phyloP scores from a whole-genome alignment of 1,284 basidiomycete species.

The Sphaerobolus stellatus region DNA sequence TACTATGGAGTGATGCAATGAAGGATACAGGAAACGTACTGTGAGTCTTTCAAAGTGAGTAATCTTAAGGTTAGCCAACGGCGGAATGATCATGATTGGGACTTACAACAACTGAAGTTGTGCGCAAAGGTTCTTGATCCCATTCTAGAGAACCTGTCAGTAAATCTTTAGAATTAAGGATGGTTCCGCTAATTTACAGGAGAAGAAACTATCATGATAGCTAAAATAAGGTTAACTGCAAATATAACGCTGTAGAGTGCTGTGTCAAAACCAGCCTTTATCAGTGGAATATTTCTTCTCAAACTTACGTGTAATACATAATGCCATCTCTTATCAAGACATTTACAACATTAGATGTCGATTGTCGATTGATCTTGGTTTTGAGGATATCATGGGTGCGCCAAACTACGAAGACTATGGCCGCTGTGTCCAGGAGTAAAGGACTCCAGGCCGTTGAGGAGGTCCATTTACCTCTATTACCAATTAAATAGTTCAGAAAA shows the following conservation, averaged over 20 bases:
- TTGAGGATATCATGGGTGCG: conserved; percentile 43
- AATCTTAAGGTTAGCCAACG: background rate
- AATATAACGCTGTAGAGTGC: conserved; percentile 46
- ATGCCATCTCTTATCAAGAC: conserved; percentile 54
- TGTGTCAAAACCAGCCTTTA: background rate
- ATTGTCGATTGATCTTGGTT: conserved; percentile 37
- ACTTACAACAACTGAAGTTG: conserved; percentile 55
- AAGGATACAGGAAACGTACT: conserved; percentile 23
- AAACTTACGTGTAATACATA: conserved; percentile 49
- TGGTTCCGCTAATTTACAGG: conserved; percentile 17
- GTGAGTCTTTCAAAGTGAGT: conserved; percentile 20
- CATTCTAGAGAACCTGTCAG: conserved; percentile 18
- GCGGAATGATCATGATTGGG: background rate
- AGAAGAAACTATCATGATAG: conserved; percentile 50
- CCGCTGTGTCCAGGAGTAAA: conserved; percentile 52
- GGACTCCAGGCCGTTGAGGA: conserved; percentile 57
- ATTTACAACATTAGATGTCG: conserved; percentile 38
- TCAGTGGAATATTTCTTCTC: background rate
- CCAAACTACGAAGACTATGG: conserved; percentile 47
- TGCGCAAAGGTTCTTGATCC: conserved; percentile 51
- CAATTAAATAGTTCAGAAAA: background rate
- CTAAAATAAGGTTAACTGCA: conserved; percentile 48
- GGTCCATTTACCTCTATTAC: conserved; percentile 22
- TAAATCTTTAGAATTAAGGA: background rate
- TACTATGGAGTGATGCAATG: background rate